Base-by-base conservation (phyloP, 228 moss, liverwort and hornwort genomes). In the Sphagnum fallax region DNA sequence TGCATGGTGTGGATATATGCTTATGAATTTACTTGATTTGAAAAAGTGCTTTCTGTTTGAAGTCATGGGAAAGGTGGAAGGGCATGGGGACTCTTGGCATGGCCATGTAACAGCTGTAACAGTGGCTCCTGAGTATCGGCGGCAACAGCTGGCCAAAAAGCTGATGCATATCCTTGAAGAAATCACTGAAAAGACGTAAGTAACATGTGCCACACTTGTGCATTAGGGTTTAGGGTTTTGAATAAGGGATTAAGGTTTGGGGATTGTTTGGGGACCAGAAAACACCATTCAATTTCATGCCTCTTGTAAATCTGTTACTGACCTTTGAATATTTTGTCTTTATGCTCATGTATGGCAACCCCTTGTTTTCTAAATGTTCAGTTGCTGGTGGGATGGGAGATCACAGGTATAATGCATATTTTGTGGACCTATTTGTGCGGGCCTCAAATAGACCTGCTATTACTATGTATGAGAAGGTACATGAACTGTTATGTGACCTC, bases 371-470 rank as follows among this genome's bases (percentile, higher is more conserved):
- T 32, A 32, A 32, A 32, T 32, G 32, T 32, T 32, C 32, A 32
- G 32, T 32, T 32, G 32, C 32, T 51, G 65, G 61, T 16, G 59
- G 50, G 59, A 3, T 63, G 68, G 52, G 58, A 16, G 13, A 10
- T 14, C 51, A 50, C 76, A 84, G 84, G 63, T 74, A 81, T 64
- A 74, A 84, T 51, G 84, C 76, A 55, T 89, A 80, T 62, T 94
- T 88, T 70, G 91, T 94, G 77, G 87, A 91, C 73, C 80, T 91
- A 48, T 94, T 94, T 67, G 94, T 91, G 51, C 87, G 94, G 64
- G 91, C 91, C 10, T 94, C 94, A 49, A 91, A 89, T 72, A 75
- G 76, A 52, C 91, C 89, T 14, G 94, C 94, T 16, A 94, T 88
- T 14, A 74, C 79, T 6, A 94, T 94, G 91, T 94, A 94, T 67